Percentiles rank a stretch among this genome's conserved stretches.
These are phyloP conservation scores for Nakazawaea holstii DNA, from an alignment of 805 yeast species.

Conservation along the genomic window DNA sequence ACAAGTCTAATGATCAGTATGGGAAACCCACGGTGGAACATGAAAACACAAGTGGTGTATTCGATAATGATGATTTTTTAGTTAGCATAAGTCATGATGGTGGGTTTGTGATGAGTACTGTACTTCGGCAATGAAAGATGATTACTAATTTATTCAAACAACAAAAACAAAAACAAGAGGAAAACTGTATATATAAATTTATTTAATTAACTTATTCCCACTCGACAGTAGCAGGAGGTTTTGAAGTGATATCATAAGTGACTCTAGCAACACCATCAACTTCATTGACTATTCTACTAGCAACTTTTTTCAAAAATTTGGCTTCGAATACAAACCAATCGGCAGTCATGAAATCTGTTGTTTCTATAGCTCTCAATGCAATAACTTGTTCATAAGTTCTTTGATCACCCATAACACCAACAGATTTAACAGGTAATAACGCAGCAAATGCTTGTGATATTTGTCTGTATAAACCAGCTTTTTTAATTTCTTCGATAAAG, in stretches of 20 bases:
- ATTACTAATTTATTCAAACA: background rate
- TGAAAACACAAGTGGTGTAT: conserved; percentile 20
- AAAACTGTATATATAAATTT: background rate
- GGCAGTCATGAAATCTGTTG: conserved; percentile 98
- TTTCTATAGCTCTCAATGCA: conserved; percentile 97
- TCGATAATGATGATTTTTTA: conserved; percentile 40
- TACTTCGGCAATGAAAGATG: conserved; percentile 24
- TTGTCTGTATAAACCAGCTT: conserved; percentile 86
- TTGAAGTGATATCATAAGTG: conserved; percentile 96
- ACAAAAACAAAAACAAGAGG: too few relatives aligned
- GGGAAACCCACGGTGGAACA: conserved; percentile 39
- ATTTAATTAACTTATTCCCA: conserved; percentile 64
- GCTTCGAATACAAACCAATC: conserved; percentile 97
- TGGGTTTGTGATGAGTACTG: conserved; percentile 51
- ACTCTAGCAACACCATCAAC: conserved; percentile 99
- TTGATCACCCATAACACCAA: conserved; percentile 99
- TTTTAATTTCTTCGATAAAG: conserved; percentile 92
- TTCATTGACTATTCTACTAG: conserved; percentile 96
- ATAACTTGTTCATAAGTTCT: conserved; percentile 99
- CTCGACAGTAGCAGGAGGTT: conserved; percentile 99
- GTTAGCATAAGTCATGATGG: conserved; percentile 63
- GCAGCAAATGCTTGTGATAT: conserved; percentile 98
- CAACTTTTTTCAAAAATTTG: conserved; percentile 83
- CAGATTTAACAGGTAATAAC: conserved; percentile 93
- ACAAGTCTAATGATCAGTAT: conserved; percentile 28